A percentile compares a stretch with the other conserved stretches of the same genome.
Conservation (phyloP, 1,139 yeast genomes). For the Taphrina wiesneri region DNA sequence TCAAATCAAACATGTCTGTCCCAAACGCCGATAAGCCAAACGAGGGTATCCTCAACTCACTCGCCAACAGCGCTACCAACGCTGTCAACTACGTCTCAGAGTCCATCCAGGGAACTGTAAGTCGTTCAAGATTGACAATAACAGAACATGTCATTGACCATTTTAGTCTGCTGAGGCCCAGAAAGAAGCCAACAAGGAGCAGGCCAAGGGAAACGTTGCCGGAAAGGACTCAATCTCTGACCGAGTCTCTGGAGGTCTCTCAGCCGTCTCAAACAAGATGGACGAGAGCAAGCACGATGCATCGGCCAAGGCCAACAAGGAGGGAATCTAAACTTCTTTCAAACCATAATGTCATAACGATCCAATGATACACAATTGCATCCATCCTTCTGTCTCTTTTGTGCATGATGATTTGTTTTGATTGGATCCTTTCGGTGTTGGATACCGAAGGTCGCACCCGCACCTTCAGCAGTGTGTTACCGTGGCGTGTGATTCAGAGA, state of each 20-base stretch:
- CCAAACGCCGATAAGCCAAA: constrained; percentile 30
- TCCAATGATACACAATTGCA: background rate
- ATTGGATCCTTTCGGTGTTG: too few species aligned
- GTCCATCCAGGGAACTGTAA: constrained; percentile 28
- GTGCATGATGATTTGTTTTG: background rate
- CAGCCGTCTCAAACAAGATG: constrained; percentile 24
- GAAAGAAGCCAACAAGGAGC: constrained; percentile 29
- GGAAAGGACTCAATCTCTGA: constrained; percentile 27
- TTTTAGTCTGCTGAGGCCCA: constrained; percentile 27
- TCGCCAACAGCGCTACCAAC: constrained; percentile 29
- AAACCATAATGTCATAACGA: constrained; percentile 7
- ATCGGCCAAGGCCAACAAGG: constrained; percentile 22
- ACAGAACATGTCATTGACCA: background rate
- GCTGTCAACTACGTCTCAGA: constrained; percentile 30
- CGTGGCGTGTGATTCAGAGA: too few species aligned
- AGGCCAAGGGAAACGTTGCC: constrained; percentile 23
- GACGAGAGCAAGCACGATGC: constrained; percentile 28
- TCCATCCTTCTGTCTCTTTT: background rate
- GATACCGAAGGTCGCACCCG: too few species aligned
- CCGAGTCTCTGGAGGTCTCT: constrained; percentile 22
- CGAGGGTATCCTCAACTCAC: constrained; percentile 20
- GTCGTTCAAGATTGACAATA: background rate
- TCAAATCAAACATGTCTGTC: constrained; percentile 17
- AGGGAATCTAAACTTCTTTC: constrained; percentile 17
- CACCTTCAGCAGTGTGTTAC: too few species aligned